Conservation (phyloP, 2,329 filamentous ascomycete species). For the Penicillium janthinellum region DNA sequence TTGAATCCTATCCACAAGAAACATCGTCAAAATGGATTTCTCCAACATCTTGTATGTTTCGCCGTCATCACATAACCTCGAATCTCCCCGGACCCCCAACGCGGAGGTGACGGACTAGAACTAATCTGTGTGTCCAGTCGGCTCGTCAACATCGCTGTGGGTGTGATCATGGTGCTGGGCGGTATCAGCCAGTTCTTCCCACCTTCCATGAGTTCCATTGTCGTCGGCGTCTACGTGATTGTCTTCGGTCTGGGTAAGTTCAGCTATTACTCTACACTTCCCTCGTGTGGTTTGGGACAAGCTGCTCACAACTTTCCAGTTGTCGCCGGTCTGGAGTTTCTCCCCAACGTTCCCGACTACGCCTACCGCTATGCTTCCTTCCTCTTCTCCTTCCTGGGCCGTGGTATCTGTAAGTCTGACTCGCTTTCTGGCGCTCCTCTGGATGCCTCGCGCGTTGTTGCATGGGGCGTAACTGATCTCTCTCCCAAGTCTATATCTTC, state of each 20-base stretch:
- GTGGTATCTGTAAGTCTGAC: slow-evolving; percentile 78
- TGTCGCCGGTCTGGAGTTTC: slow-evolving; percentile 80
- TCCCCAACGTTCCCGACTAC: slow-evolving; percentile 79
- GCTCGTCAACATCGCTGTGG: slow-evolving; percentile 88
- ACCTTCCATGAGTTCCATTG: slow-evolving; percentile 59
- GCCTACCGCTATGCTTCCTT: slow-evolving; percentile 93
- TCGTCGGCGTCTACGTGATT: slow-evolving; percentile 85
- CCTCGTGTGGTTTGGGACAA: slow-evolving; percentile 3
- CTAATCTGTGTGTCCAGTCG: slow-evolving; percentile 62
- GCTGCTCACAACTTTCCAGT: slow-evolving; percentile 48
- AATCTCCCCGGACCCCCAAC: background rate
- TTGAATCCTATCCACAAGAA: slow-evolving; percentile 4
- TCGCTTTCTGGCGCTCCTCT: background rate
- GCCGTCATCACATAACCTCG: background rate
- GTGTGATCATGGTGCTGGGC: slow-evolving; percentile 82
- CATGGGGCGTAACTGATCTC: slow-evolving; percentile 2
- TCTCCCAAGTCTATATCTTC: slow-evolving; percentile 88
- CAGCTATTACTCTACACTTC: background rate
- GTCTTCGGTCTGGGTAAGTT: slow-evolving; percentile 80
- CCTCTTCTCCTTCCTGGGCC: slow-evolving; percentile 95
- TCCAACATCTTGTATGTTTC: slow-evolving; percentile 63
- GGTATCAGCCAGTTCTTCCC: slow-evolving; percentile 60
- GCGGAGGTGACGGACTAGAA: background rate
- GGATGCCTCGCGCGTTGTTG: background rate
- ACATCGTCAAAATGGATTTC: slow-evolving; percentile 71